Evolutionary conservation across 257 asterid genomes (phyloP), one percentile per base, ranked within the genome.

Genomic region (Solanum ossicruentum): DNA sequence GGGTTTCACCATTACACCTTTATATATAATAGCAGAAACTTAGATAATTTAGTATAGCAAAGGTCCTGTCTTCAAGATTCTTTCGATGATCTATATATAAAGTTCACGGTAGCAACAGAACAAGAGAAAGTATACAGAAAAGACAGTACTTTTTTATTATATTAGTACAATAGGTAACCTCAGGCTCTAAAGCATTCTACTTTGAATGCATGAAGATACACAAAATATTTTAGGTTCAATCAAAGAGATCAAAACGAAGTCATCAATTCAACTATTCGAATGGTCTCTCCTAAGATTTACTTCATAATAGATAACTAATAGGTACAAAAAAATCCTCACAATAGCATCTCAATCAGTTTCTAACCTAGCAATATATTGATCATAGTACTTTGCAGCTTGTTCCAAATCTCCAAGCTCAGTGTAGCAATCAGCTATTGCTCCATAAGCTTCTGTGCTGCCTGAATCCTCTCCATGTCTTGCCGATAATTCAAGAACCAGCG

Each of bases 371-470:
- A 97, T 95, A 77, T 97, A 97, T 73, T 94, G 93, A 85, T 95
- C 98, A 41, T 95, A 97, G 92, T 87, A 97, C 85, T 93, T 95
- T 8, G 96, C 98, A 85, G 98, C 99, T 85, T 88, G 88, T 87
- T 97, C 98, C 65, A 97, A 87, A 87, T 97, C 99, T 43, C 99
- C 98, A 32, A 97, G 93, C 85, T 97, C 98, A 7, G 98, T 94
- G 78, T 97, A 97, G 85, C 98, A 97, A 92, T 97, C 98, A 58
- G 98, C 99, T 90, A 94, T 97, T 52, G 99, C 98, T 67, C 98
- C 99, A 71, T 90, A 95, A 56, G 99, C 99, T 91, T 97, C 98
- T 7, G 98, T 89, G 65, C 90, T 95, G 45, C 99, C 99, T 32
- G 98, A 97, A 57, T 95, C 95, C 86, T 97, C 98, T 85, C 98